These are phyloP conservation scores for Didymella arachidicola DNA, from an alignment of 2,329 filamentous ascomycete species.

Conservation along the genomic window DNA sequence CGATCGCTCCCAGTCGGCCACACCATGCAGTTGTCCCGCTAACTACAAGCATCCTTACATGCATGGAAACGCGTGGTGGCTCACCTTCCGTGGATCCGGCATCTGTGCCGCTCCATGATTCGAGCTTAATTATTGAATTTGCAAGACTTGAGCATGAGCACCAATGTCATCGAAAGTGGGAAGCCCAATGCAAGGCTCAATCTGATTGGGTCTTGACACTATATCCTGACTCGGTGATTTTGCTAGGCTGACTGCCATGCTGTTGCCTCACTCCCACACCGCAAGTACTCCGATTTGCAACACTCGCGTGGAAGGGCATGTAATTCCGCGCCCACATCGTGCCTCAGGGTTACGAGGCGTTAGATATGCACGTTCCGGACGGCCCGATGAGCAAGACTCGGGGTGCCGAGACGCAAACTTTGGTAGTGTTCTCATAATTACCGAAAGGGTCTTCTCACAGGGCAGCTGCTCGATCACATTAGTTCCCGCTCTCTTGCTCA, in stretches of 20 bases:
- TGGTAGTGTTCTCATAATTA: slow-evolving; percentile 14
- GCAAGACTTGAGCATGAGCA: slow-evolving; percentile 3
- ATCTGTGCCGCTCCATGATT: slow-evolving; percentile 12
- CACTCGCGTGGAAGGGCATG: neutral
- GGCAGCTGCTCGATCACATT: slow-evolving; percentile 14
- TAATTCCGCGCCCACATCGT: slow-evolving; percentile 4
- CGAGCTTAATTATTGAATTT: slow-evolving; percentile 4
- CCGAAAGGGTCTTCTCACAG: slow-evolving; percentile 9
- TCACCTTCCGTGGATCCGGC: slow-evolving; percentile 17
- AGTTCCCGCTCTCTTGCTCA: slow-evolving; percentile 4
- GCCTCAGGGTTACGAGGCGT: slow-evolving; percentile 4
- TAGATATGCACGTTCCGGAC: slow-evolving; percentile 9
- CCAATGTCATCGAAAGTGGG: slow-evolving; percentile 9
- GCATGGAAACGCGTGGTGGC: slow-evolving; percentile 19
- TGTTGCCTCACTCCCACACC: slow-evolving; percentile 20
- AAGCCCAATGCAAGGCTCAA: neutral
- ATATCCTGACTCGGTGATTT: slow-evolving; percentile 10
- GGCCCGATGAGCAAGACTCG: slow-evolving; percentile 17
- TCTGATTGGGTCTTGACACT: slow-evolving; percentile 10
- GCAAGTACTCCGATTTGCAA: slow-evolving; percentile 12
- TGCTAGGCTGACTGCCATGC: slow-evolving; percentile 8
- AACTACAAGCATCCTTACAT: slow-evolving; percentile 15
- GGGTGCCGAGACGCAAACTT: slow-evolving; percentile 16
- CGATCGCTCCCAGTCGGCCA: slow-evolving; percentile 14
- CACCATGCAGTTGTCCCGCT: slow-evolving; percentile 10